Conservation (phyloP, 495 filamentous ascomycete genomes). For the Hypoxylon fragiforme region DNA sequence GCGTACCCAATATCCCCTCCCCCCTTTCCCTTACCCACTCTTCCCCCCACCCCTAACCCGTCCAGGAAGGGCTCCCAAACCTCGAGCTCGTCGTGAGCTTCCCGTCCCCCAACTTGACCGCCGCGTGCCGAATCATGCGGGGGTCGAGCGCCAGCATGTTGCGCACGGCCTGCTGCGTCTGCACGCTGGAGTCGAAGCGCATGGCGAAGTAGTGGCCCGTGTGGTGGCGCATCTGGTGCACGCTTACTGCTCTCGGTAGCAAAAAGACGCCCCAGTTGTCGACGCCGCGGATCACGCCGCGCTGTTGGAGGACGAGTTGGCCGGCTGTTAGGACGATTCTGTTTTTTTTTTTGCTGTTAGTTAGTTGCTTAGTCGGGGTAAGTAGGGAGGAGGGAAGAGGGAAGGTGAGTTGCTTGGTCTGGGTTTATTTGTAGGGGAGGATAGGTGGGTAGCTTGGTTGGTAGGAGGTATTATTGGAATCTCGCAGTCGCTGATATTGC, state of each 20-base stretch:
- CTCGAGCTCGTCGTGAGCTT: slow-evolving; percentile 73
- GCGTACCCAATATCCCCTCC: no score
- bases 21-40: no score
- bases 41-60: no score
- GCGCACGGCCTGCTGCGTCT: slow-evolving; percentile 71
- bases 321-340: slow-evolving; percentile 90
- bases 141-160: slow-evolving; percentile 84
- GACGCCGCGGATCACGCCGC: slow-evolving; percentile 88
- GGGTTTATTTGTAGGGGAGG: no score
- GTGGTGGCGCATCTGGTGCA: slow-evolving; percentile 77
- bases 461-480: not conserved
- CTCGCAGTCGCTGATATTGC: slow-evolving; percentile 1
- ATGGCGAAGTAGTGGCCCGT: slow-evolving; percentile 95
- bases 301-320: slow-evolving; percentile 74
- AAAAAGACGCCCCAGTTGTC: slow-evolving; percentile 93
- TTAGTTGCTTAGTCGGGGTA: not conserved
- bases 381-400: not conserved
- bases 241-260: slow-evolving; percentile 72
- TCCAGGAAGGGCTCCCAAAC: no score
- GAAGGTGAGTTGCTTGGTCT: no score
- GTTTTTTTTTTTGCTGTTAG: not conserved
- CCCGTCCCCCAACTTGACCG: slow-evolving; percentile 80
- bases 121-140: slow-evolving; percentile 80
- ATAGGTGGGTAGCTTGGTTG: not conserved
- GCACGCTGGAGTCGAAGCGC: slow-evolving; percentile 80